A percentile compares a stretch with the other conserved stretches of the same genome.
phyloP scores from a whole-genome alignment of 1,284 basidiomycete species.

The Ganoderma lucidum region DNA sequence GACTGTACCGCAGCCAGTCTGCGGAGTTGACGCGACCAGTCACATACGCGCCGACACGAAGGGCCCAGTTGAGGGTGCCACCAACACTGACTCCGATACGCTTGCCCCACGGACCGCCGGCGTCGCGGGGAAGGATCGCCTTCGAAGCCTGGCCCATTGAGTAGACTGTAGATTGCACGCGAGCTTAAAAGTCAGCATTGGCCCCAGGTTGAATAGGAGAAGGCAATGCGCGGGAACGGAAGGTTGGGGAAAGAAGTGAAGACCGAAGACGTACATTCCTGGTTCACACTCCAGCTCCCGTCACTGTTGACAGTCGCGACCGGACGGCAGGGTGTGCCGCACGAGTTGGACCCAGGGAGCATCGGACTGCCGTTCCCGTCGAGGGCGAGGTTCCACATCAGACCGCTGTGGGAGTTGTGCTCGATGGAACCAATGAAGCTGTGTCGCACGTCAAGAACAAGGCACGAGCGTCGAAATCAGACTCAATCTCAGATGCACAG shows the following conservation, averaged over 20 bases:
- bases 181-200: background rate
- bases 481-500: background rate
- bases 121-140: conserved; percentile 73
- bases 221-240: conserved; percentile 6
- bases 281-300: conserved; percentile 69
- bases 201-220: background rate
- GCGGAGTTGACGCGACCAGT: conserved; percentile 60
- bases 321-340: conserved; percentile 67
- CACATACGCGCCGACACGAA: conserved; percentile 70
- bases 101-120: conserved; percentile 71
- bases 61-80: conserved; percentile 63
- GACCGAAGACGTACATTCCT: conserved; percentile 62
- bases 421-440: conserved; percentile 55
- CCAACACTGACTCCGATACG: conserved; percentile 70
- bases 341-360: conserved; percentile 69
- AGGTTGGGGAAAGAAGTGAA: background rate
- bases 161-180: conserved; percentile 57
- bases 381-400: conserved; percentile 74
- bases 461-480: background rate
- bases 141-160: conserved; percentile 79
- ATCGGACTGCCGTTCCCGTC: conserved; percentile 68
- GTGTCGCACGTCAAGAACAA: conserved; percentile 7
- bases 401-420: conserved; percentile 56
- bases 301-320: conserved; percentile 71
- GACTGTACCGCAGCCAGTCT: conserved; percentile 71